phyloP scores from a whole-genome alignment of 192 early-diverging fungal species.

The Chytriomyces hyalinus region DNA sequence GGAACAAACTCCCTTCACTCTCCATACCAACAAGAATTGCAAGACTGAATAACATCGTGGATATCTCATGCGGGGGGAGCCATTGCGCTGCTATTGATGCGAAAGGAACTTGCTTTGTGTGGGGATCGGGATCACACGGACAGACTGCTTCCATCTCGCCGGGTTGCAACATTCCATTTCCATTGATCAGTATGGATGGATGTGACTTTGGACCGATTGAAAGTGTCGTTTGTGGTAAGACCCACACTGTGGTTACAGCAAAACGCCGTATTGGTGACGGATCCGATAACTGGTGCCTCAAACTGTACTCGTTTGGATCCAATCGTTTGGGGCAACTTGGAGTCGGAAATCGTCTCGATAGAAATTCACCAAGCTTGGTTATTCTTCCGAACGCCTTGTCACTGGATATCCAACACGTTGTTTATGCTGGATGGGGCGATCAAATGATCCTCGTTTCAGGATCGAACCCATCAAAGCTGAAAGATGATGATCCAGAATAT shows the following conservation, averaged over 20 bases:
- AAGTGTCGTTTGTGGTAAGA: neutral
- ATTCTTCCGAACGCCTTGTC: neutral
- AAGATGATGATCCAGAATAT: neutral
- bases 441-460: conserved; percentile 16
- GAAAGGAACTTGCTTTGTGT: conserved; percentile 26
- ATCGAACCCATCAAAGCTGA: neutral
- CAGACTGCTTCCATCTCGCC: conserved; percentile 4
- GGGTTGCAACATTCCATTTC: neutral
- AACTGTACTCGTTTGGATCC: conserved; percentile 26
- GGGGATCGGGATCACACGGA: conserved; percentile 19
- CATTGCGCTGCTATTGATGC: conserved; percentile 10
- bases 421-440: conserved; percentile 11
- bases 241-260: neutral
- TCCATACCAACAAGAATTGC: neutral
- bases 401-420: neutral
- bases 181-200: conserved; percentile 18
- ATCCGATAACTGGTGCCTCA: conserved; percentile 10
- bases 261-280: neutral
- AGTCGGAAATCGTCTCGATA: neutral
- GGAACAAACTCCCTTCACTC: neutral
- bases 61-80: conserved; percentile 3
- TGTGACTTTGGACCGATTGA: conserved; percentile 9
- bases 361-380: neutral
- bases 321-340: conserved; percentile 27
- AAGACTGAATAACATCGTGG: conserved; percentile 4